These are phyloP conservation scores for Harringtonia lauricola DNA, from an alignment of 2,329 filamentous ascomycete genomes.

Conservation along the genomic window DNA sequence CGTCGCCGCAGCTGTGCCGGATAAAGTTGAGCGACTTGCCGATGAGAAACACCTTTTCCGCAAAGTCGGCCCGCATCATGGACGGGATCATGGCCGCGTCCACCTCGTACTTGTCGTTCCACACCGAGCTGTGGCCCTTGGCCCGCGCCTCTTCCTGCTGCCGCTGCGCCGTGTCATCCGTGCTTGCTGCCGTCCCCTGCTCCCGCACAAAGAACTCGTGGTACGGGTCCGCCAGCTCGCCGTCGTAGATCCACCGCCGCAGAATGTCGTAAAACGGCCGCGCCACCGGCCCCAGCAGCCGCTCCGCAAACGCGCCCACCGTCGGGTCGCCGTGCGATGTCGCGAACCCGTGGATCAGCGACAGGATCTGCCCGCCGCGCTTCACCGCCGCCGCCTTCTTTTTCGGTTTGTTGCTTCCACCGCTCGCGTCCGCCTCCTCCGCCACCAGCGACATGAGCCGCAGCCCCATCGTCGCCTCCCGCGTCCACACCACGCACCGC, in stretches of 20 bases:
- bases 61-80: slow-evolving; percentile 88
- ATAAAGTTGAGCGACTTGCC: slow-evolving; percentile 98
- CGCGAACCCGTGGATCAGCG: slow-evolving; percentile 85
- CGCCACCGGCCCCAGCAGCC: slow-evolving; percentile 76
- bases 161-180: slow-evolving; percentile 20
- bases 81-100: slow-evolving; percentile 79
- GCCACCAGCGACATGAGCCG: slow-evolving; percentile 90
- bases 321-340: slow-evolving; percentile 92
- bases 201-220: slow-evolving; percentile 92
- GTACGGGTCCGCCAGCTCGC: slow-evolving; percentile 93
- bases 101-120: slow-evolving; percentile 94
- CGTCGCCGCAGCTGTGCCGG: slow-evolving; percentile 86
- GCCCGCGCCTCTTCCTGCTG: slow-evolving; percentile 28
- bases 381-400: slow-evolving; percentile 21
- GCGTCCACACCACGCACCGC: slow-evolving; percentile 91
- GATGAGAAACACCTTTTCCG: slow-evolving; percentile 92
- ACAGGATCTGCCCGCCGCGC: slow-evolving; percentile 85
- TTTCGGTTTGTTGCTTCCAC: no score
- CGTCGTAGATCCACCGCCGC: slow-evolving; percentile 95
- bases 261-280: slow-evolving; percentile 95
- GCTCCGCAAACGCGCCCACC: slow-evolving; percentile 84
- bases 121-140: slow-evolving; percentile 73
- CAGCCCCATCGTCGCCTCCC: slow-evolving; percentile 91
- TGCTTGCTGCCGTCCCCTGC: slow-evolving; percentile 45
- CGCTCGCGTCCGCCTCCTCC: slow-evolving; percentile 64